Evolutionary conservation across 306 rosid species (phyloP), one percentile per base, ranked within the genome.

Genomic region (Urtica urens): DNA sequence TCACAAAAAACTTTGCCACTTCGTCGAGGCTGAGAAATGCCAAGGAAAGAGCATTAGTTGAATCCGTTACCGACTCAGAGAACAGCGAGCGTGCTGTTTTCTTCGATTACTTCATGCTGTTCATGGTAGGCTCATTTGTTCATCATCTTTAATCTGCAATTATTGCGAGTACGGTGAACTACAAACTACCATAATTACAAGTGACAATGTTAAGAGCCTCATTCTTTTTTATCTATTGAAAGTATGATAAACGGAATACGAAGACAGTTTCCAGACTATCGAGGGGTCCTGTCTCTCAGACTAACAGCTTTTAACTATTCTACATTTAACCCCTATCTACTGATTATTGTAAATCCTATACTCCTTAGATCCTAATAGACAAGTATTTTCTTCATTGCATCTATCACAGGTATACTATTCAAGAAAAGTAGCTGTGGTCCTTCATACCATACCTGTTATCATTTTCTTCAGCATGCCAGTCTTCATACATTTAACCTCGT

Each of bases 31-130:
- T 92, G 69, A 83, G 68, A 58, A 82, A 60, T 49, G 39, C 51
- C 23, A 62, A 67, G 25, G 75, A 71, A 55, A 74, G 63, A 69
- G 71, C 58, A 53, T 77, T 59, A 31, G 43, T 35, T 51, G 75
- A 63, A 66, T 65, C 58, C 33, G 64, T 60, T 57, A 48, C 70
- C 51, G 65, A 63, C 46, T 59, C 57, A 38, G 59, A 68, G 7
- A 50, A 70, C 20, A 80, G 70, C 39, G 93, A 78, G 33, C 79
- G 60, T 30, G 94, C 92, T 67, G 59, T 92, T 68, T 92, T 81
- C 87, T 92, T 92, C 67, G 99, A 92, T 73, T 92, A 79, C 67
- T 58, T 92, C 55, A 66, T 87, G 48, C 71, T 75, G 82, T 85
- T 92, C 74, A 79, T 92, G 99, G 99, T 92, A 92, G 57, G 75